phyloP scores from a whole-genome alignment of 306 rosid genomes.

The Astragalus glycyphyllos region DNA sequence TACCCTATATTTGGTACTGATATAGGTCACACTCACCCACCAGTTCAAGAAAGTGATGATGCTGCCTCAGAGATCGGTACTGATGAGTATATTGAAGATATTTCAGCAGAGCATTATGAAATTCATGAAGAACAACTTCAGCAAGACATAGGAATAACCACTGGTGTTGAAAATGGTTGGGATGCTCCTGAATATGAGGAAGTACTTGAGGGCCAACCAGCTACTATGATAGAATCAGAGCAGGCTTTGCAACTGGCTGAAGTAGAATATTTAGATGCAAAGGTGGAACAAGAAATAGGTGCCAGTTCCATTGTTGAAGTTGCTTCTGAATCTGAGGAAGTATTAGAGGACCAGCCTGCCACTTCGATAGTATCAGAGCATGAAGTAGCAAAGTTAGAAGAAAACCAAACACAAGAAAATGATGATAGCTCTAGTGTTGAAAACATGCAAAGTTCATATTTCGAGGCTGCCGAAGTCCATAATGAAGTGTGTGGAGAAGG shows the following conservation, averaged over 20 bases:
- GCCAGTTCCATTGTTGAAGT: slow-evolving; percentile 13
- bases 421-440: slow-evolving; percentile 24
- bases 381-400: slow-evolving; percentile 28
- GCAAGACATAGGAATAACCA: slow-evolving; percentile 27
- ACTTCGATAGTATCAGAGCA: slow-evolving; percentile 15
- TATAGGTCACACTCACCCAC: slow-evolving; percentile 23
- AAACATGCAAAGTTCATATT: slow-evolving; percentile 15
- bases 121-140: slow-evolving; percentile 36
- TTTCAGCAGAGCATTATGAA: slow-evolving; percentile 33
- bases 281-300: slow-evolving; percentile 10
- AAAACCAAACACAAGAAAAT: not conserved
- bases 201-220: not conserved
- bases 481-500: slow-evolving; percentile 7
- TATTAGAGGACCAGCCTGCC: not conserved
- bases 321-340: slow-evolving; percentile 21
- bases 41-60: slow-evolving; percentile 23
- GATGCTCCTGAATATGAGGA: slow-evolving; percentile 40
- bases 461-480: slow-evolving; percentile 30
- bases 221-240: slow-evolving; percentile 21
- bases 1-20: slow-evolving; percentile 45
- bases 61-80: slow-evolving; percentile 8
- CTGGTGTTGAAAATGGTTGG: slow-evolving; percentile 34
- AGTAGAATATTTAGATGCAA: slow-evolving; percentile 14
- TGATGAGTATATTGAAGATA: slow-evolving; percentile 28
- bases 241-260: slow-evolving; percentile 25